Base-by-base conservation (phyloP, 2,329 filamentous ascomycete genomes). In the Sporothrix schenckii region DNA sequence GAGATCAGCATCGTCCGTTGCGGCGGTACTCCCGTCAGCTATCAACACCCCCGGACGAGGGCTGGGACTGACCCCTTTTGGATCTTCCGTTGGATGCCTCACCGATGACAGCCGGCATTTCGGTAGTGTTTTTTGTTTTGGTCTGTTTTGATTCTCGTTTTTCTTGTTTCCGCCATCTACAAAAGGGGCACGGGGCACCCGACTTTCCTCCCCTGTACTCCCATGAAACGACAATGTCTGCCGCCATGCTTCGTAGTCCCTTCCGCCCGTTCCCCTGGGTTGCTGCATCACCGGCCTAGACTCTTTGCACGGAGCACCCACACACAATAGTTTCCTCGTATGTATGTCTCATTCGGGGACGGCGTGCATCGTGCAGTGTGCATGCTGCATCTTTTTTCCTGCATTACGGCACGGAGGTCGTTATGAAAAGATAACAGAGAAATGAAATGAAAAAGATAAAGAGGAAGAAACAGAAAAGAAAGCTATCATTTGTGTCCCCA, bases 301-400 rank as follows among this genome's bases (percentile, higher is more conserved):
- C 52, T 54, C 21, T 56, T 34, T 34, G 44, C 9, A 13, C 16
- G 21, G 16, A 7, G 16, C 21, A 16, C 16, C 56, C 34, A 10
- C 4, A 60, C 30, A n/a, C 58, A 61, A 27, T 34, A 44, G 56
- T 4, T 21, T 19, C 21, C 39, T 63, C n/a, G 34, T 27, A 4
- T 47, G 58, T 16, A 61, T 61, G 58, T 63, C 39, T 63, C 58
- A 27, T 63, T 21, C 39, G 58, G 39, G 58, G 21, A 44, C 11
- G n/a, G 58, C 19, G 24, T 47, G 58, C 58, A 14, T 44, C 56
- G n/a, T 61, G 56, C 56, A 61, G 34, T 34, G 34, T 60, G 56
- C 56, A 60, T 60, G 19, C 34, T 60, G 30, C 54, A 44, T 41
- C 16, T 21, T 11, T 30, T 30, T 2, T 61, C 56, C 39, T 61